A percentile compares a stretch with the other conserved stretches of the same genome.
Evolutionary conservation across 1,139 yeast species (phyloP).

Genomic region (Hemisphaericaspora lyxosophila): DNA sequence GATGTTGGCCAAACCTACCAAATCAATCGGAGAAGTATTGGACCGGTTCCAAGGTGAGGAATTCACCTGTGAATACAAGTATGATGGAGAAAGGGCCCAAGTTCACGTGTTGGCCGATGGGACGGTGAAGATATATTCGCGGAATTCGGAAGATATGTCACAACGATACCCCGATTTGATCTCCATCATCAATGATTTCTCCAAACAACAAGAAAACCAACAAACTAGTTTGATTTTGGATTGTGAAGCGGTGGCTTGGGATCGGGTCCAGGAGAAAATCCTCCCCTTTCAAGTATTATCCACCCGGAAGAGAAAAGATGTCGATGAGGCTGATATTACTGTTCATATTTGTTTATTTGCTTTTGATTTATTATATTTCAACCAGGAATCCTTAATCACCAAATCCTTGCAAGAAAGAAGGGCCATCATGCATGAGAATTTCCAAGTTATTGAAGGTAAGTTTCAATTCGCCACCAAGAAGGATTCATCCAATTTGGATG

Average conservation of each 20-base stretch:
- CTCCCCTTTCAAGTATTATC: conserved; percentile 91
- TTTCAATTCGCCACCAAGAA: conserved; percentile 77
- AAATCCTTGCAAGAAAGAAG: conserved; percentile 72
- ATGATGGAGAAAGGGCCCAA: conserved; percentile 98
- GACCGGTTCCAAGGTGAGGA: conserved; percentile 83
- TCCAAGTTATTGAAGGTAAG: conserved; percentile 69
- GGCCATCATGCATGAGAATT: conserved; percentile 51
- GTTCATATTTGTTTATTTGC: conserved; percentile 92
- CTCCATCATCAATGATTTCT: conserved; percentile 62
- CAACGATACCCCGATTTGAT: conserved; percentile 91
- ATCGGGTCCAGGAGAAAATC: conserved; percentile 66
- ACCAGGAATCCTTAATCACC: conserved; percentile 71
- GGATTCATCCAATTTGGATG: conserved; percentile 72
- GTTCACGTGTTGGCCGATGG: conserved; percentile 76
- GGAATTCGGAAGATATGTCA: conserved; percentile 97
- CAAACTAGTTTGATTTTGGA: conserved; percentile 75
- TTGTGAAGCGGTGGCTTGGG: conserved; percentile 99
- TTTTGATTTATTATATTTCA: conserved; percentile 76
- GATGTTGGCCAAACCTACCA: conserved; percentile 97
- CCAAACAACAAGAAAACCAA: conserved; percentile 35
- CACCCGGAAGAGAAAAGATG: conserved; percentile 92
- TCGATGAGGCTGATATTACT: conserved; percentile 79
- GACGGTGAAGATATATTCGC: conserved; percentile 71
- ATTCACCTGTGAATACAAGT: conserved; percentile 94
- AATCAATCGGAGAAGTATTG: conserved; percentile 82